phyloP scores from a whole-genome alignment of 1,139 yeast species.

The Saccharomyces hybrid region DNA sequence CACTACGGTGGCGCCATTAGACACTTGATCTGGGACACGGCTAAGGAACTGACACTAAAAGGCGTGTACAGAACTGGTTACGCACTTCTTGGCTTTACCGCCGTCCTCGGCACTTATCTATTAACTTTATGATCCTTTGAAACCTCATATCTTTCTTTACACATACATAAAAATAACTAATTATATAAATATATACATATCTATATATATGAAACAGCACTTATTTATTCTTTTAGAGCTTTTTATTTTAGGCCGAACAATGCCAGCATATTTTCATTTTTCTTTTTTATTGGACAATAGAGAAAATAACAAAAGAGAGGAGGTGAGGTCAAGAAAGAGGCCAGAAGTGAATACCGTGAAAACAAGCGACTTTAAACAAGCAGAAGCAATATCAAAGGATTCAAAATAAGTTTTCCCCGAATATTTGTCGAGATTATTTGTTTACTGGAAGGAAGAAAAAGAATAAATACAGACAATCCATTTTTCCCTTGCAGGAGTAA shows the following conservation, averaged over 20 bases:
- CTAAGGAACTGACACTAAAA: constrained; percentile 65
- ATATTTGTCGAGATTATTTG: not conserved
- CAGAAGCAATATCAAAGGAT: not conserved
- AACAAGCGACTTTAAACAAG: not conserved
- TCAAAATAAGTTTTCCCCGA: not conserved
- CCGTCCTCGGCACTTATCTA: constrained; percentile 54
- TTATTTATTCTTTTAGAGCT: constrained; percentile 1
- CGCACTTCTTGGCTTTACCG: constrained; percentile 66
- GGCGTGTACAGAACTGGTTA: constrained; percentile 94
- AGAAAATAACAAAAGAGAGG: not conserved
- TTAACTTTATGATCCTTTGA: constrained; percentile 34
- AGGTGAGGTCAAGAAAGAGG: no score
- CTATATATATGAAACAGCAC: not conserved
- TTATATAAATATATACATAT: not conserved
- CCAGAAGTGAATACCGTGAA: not conserved
- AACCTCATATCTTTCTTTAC: constrained; percentile 13
- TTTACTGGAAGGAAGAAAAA: not conserved
- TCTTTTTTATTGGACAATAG: not conserved
- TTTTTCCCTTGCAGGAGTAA: not conserved
- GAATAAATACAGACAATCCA: not conserved
- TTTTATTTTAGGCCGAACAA: not conserved
- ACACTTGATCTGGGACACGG: constrained; percentile 81
- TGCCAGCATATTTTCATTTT: no score
- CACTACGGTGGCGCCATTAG: constrained; percentile 80
- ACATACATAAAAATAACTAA: constrained; percentile 1